Evolutionary conservation across 495 filamentous ascomycete species (phyloP).

Genomic region (Zalerion maritima): DNA sequence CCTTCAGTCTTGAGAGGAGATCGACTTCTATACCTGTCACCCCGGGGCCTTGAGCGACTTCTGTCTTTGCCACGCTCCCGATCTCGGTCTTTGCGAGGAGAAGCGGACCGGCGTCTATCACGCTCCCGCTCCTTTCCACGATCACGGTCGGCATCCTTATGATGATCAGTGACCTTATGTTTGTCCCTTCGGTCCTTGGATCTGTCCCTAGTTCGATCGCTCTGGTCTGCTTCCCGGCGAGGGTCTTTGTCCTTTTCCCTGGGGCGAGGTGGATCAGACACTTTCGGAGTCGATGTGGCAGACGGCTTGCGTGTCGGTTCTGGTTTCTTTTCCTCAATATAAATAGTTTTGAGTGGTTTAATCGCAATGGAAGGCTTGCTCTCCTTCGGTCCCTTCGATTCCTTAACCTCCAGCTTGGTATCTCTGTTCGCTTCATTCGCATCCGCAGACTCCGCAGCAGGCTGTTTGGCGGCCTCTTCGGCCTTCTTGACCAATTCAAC

Average conservation of each 20-base stretch:
- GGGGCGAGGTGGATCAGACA: too few species aligned
- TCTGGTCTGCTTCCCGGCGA: conserved; percentile 12
- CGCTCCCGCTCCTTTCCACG: conserved; percentile 9
- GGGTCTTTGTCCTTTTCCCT: conserved; percentile 13
- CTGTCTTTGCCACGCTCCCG: conserved; percentile 17
- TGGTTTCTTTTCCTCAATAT: too few species aligned
- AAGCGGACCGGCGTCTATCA: conserved; percentile 9
- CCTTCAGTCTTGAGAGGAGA: conserved; percentile 6
- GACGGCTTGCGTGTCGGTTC: conserved; percentile 10
- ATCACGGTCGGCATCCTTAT: conserved; percentile 10
- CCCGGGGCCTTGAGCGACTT: conserved; percentile 15
- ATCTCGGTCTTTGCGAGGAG: conserved; percentile 11
- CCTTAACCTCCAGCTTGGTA: conserved; percentile 5
- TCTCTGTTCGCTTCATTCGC: conserved; percentile 10
- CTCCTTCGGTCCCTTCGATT: conserved; percentile 9
- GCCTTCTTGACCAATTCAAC: conserved; percentile 7
- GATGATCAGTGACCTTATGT: too few species aligned
- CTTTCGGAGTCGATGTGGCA: too few species aligned
- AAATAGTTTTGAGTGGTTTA: too few species aligned
- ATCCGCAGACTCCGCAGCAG: conserved; percentile 8
- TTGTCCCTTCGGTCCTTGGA: too few species aligned
- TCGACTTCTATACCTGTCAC: conserved; percentile 12
- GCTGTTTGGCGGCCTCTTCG: conserved; percentile 12
- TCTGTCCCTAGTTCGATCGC: conserved; percentile 6
- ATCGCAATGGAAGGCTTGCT: conserved; percentile 10